Conservation (phyloP, 2,329 filamentous ascomycete genomes). For the Westerdykella aurantiaca region DNA sequence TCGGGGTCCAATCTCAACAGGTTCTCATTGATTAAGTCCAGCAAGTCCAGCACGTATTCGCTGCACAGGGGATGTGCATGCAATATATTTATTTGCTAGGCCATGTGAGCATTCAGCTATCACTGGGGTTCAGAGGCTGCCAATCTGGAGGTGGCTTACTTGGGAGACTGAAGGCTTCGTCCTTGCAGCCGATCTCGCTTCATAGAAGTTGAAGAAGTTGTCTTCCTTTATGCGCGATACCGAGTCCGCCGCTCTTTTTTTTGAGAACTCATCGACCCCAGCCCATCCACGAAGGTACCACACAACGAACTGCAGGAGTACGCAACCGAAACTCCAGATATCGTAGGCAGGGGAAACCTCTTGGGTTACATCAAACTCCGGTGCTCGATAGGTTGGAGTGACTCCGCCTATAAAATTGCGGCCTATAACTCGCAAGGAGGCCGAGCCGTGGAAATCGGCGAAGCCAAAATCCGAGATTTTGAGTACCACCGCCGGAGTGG, state of each 20-base stretch:
- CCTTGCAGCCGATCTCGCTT: not conserved
- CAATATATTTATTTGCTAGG: not conserved
- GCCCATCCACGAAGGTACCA: constrained; percentile 2
- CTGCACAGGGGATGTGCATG: not conserved
- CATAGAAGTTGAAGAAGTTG: constrained; percentile 1
- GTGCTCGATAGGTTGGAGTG: constrained; percentile 5
- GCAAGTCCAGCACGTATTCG: constrained; percentile 2
- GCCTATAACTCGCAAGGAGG: not conserved
- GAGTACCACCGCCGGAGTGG: not conserved
- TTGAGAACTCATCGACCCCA: constrained; percentile 1
- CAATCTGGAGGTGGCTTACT: not conserved
- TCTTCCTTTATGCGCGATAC: not conserved
- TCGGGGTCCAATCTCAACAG: not conserved
- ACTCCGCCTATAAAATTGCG: not conserved
- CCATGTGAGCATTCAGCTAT: not conserved
- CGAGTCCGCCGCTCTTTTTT: not conserved
- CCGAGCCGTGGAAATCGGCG: constrained; percentile 4
- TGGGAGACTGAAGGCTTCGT: not conserved
- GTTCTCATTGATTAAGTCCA: constrained; percentile 1
- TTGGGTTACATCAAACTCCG: constrained; percentile 3
- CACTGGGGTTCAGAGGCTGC: not conserved
- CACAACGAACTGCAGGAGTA: constrained; percentile 62
- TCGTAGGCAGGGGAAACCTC: constrained; percentile 42
- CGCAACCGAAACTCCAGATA: constrained; percentile 88
- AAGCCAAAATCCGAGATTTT: constrained; percentile 6